These are phyloP conservation scores for Aspergillus avenaceus DNA, from an alignment of 495 filamentous ascomycete species.

Conservation along the genomic window DNA sequence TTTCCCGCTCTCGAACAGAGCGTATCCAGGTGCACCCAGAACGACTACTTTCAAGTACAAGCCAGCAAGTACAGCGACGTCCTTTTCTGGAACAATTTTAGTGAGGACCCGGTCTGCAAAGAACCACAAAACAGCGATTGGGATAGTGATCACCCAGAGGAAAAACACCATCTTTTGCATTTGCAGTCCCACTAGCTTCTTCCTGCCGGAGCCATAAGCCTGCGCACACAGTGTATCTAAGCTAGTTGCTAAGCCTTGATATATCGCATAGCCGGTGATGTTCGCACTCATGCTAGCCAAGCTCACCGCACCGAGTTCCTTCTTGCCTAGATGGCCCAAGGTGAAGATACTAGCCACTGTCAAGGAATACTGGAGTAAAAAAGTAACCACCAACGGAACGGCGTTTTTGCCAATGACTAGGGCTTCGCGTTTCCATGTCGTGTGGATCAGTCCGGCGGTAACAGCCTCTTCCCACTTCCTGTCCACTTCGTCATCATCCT, in stretches of 20 bases:
- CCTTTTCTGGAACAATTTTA: conserved; percentile 60
- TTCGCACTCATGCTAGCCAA: conserved; percentile 67
- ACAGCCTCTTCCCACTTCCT: conserved; percentile 80
- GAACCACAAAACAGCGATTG: conserved; percentile 62
- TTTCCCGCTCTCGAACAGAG: conserved; percentile 68
- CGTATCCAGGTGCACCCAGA: conserved; percentile 65
- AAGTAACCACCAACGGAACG: conserved; percentile 65
- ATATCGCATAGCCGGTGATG: conserved; percentile 70
- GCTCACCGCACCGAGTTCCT: conserved; percentile 61
- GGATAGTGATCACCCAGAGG: conserved; percentile 59
- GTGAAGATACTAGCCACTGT: conserved; percentile 68
- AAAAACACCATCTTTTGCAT: conserved; percentile 67
- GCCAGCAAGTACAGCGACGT: conserved; percentile 61
- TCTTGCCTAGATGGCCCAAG: conserved; percentile 60
- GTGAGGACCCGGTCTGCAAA: conserved; percentile 56
- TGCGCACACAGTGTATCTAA: conserved; percentile 75
- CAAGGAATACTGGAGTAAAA: conserved; percentile 70
- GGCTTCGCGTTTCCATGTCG: conserved; percentile 78
- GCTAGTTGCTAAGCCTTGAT: conserved; percentile 68
- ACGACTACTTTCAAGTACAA: conserved; percentile 63
- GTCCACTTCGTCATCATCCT: conserved; percentile 38
- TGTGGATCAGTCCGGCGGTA: conserved; percentile 65
- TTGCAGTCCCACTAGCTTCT: conserved; percentile 65
- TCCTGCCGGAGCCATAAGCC: conserved; percentile 69
- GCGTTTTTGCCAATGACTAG: conserved; percentile 62